Conservation (phyloP, 208 protist genomes). For the Leishmania martiniquensis region DNA sequence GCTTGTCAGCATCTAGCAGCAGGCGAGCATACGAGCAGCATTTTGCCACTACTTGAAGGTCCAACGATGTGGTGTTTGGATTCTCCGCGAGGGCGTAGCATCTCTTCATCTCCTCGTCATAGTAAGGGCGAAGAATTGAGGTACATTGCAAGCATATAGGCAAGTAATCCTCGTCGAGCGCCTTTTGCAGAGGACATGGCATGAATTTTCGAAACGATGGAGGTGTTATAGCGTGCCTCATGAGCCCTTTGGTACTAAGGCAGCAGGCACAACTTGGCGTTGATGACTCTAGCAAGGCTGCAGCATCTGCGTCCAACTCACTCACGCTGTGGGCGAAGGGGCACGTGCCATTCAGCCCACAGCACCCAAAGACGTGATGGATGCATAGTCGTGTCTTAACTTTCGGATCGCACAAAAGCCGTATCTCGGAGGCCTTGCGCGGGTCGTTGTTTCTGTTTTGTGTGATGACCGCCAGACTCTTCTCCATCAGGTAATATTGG, state of each 20-base stretch:
- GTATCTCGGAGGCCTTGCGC: constrained; percentile 41
- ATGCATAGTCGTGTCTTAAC: constrained; percentile 52
- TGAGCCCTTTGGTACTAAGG: constrained; percentile 31
- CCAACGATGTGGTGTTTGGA: background rate
- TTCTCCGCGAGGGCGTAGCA: constrained; percentile 29
- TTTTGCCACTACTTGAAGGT: constrained; percentile 20
- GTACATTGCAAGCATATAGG: constrained; percentile 47
- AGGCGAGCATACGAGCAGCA: constrained; percentile 40
- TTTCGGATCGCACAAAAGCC: constrained; percentile 50
- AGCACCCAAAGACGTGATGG: constrained; percentile 33
- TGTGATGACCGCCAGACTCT: constrained; percentile 37
- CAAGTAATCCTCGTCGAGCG: constrained; percentile 32
- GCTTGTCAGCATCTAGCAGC: constrained; percentile 17
- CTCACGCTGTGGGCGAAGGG: constrained; percentile 60
- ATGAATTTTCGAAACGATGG: constrained; percentile 49
- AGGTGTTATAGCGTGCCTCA: constrained; percentile 46
- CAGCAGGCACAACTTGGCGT: constrained; percentile 43
- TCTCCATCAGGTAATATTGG: constrained; percentile 55
- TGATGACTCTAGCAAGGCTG: constrained; percentile 17
- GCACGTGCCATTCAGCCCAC: constrained; percentile 41
- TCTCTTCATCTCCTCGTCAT: constrained; percentile 36
- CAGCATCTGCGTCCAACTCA: constrained; percentile 36
- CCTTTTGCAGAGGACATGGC: constrained; percentile 16
- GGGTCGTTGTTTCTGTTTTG: constrained; percentile 20
- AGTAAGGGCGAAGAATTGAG: constrained; percentile 26